Percentiles rank a stretch among this genome's conserved stretches.
Evolutionary conservation across 1,284 basidiomycete species (phyloP).

Genomic region (Trametes versicolor): DNA sequence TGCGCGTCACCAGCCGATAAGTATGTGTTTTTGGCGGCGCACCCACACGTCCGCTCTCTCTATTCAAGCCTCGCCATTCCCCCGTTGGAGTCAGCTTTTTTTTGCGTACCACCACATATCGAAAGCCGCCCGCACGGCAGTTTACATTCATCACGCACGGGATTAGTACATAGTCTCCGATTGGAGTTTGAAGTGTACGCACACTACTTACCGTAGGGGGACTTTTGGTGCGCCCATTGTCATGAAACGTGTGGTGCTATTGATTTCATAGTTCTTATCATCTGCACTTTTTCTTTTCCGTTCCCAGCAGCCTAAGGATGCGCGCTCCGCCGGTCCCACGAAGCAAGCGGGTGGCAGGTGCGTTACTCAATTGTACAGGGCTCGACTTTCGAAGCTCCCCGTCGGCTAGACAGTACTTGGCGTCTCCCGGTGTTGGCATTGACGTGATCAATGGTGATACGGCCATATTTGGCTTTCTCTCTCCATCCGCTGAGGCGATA

Average conservation of each 20-base stretch:
- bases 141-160: background rate
- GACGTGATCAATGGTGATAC: no score
- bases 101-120: background rate
- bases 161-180: background rate
- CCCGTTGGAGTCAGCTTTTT: background rate
- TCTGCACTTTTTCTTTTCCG: no score
- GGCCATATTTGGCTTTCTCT: no score
- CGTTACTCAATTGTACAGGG: no score
- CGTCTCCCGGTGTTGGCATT: no score
- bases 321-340: no score
- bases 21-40: background rate
- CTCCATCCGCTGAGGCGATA: no score
- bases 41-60: background rate
- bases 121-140: background rate
- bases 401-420: no score
- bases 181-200: background rate
- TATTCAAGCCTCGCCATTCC: no score
- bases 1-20: constrained; percentile 18
- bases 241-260: constrained; percentile 1
- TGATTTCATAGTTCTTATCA: background rate
- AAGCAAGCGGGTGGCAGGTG: no score
- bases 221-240: background rate
- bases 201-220: background rate
- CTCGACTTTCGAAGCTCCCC: no score
- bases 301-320: no score